Evolutionary conservation across 352 stramenopile genomes (phyloP), one percentile per base, ranked within the genome.

Genomic region (Globisporangium carolinianum): DNA sequence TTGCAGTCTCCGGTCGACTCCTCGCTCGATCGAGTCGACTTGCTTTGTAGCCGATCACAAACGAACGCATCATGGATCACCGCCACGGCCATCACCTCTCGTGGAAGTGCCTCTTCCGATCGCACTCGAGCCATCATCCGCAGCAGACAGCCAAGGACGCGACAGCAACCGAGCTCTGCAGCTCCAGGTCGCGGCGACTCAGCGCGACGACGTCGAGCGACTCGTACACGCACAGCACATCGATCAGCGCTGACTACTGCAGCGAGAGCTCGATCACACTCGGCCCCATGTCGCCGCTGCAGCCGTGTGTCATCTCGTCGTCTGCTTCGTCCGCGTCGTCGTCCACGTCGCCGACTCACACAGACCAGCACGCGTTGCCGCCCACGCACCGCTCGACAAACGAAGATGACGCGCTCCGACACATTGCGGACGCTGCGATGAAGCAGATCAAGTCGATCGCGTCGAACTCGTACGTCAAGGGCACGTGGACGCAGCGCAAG

Each of bases 21-120:
- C 11, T 47, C 11, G 0, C 3, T 47, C n/a, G 42, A n/a, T 47
- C 42, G 42, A 15, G n/a, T 17, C 42, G 11, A 47, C 42, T 47
- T 32, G 24, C 24, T 32, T 32, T 32, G 24, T 32, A 32, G 24
- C 24, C 24, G 24, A 32, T 32, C 24, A 32, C 2, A 32, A 32
- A 32, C 24, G 24, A 32, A 32, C 42, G 14, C 5, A 17, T 15
- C 17, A 37, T 37, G 47, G 11, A 32, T 37, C 47, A 56, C 51
- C 11, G 70, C 43, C 32, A 75, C 68, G 52, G 73, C 68, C 41
- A 73, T 53, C 15, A 75, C 32, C 7, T 64, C 62, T 15, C 65
- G 46, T 47, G 58, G 38, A 43, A 56, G 68, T 71, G 35, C 57
- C 39, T 45, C 65, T 59, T 47, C 42, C 42, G 42, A 47, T 47